Evolutionary conservation across 148 eudicot genomes (phyloP).

Genomic region (Limonium bicolor): DNA sequence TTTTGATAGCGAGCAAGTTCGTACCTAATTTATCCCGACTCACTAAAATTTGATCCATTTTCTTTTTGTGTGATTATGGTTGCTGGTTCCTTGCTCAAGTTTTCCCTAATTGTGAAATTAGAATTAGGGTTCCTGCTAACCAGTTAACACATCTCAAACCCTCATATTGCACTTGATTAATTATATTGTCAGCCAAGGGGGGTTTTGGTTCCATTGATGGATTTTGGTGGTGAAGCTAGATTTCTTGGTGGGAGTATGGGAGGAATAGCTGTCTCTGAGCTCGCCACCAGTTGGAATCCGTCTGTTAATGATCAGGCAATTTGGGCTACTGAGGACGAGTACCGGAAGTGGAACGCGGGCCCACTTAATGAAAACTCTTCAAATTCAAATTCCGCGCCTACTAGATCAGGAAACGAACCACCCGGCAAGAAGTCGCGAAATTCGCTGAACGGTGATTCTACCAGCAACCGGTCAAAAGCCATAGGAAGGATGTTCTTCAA

Average conservation of each 20-base stretch:
- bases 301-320: constrained; percentile 21
- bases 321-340: constrained; percentile 40
- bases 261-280: not conserved
- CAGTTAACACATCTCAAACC: too few relatives aligned
- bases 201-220: too few relatives aligned
- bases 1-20: too few relatives aligned
- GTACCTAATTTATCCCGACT: too few relatives aligned
- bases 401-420: constrained; percentile 38
- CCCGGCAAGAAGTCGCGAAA: constrained; percentile 51
- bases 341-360: constrained; percentile 17
- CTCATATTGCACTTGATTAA: too few relatives aligned
- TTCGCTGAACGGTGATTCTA: constrained; percentile 17
- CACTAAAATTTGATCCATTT: too few relatives aligned
- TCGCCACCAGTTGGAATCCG: constrained; percentile 17
- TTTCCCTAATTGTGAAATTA: too few relatives aligned
- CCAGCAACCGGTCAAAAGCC: constrained; percentile 40
- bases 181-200: too few relatives aligned
- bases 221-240: constrained; percentile 15
- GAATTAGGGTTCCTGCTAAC: too few relatives aligned
- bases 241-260: constrained; percentile 7
- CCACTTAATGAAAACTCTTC: constrained; percentile 2
- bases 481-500: constrained; percentile 96
- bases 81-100: too few relatives aligned
- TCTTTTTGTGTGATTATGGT: too few relatives aligned
- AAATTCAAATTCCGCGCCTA: constrained; percentile 4